These are phyloP conservation scores for Hemisphaericaspora subhashii DNA, from an alignment of 1,139 yeast species.

Conservation along the genomic window DNA sequence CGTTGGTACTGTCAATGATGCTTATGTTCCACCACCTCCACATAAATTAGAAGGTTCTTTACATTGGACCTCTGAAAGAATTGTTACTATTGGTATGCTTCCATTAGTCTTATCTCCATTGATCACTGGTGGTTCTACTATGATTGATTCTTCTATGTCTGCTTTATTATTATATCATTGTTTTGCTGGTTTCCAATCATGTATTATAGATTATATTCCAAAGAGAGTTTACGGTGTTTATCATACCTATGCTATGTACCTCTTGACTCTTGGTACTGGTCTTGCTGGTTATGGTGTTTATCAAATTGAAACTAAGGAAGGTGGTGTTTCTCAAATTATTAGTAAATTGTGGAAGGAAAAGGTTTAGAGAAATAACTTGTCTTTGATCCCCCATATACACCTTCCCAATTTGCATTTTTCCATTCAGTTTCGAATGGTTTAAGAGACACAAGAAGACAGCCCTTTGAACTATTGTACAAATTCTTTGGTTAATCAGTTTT, in stretches of 20 bases:
- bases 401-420: not conserved
- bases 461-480: not conserved
- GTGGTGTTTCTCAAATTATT: slow-evolving; percentile 38
- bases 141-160: slow-evolving; percentile 58
- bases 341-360: slow-evolving; percentile 34
- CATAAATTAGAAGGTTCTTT: slow-evolving; percentile 60
- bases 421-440: not conserved
- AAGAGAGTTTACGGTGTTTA: slow-evolving; percentile 67
- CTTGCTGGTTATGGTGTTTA: slow-evolving; percentile 69
- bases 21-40: slow-evolving; percentile 59
- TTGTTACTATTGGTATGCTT: slow-evolving; percentile 56
- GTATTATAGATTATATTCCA: slow-evolving; percentile 80
- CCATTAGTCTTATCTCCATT: slow-evolving; percentile 69
- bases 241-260: slow-evolving; percentile 61
- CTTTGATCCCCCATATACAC: no score
- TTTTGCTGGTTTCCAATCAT: slow-evolving; percentile 71
- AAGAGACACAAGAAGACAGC: not conserved
- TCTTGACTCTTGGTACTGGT: slow-evolving; percentile 63
- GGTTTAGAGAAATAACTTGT: not conserved
- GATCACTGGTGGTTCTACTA: slow-evolving; percentile 53
- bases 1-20: slow-evolving; percentile 76
- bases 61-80: slow-evolving; percentile 73
- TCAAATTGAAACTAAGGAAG: slow-evolving; percentile 53
- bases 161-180: slow-evolving; percentile 61
- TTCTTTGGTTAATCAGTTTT: slow-evolving; percentile 1